These are phyloP conservation scores for Gastrolobium villosum DNA, from an alignment of 306 rosid species.

Conservation along the genomic window DNA sequence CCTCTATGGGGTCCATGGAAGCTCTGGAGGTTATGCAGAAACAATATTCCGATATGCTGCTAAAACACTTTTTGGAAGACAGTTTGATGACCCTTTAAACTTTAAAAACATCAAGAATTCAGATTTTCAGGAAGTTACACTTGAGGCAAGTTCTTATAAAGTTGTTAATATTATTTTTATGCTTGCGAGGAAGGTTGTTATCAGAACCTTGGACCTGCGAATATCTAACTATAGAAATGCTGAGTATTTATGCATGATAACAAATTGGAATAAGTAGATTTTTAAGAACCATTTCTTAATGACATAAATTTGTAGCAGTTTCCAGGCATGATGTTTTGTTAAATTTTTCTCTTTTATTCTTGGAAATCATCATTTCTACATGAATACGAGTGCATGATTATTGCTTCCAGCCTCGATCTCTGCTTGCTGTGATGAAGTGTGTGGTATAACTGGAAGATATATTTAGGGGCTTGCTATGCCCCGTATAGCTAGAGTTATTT, in stretches of 20 bases:
- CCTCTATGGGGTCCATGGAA: conserved; percentile 85
- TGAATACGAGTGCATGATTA: conserved; percentile 13
- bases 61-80: conserved; percentile 77
- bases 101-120: conserved; percentile 76
- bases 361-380: conserved; percentile 13
- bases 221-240: conserved; percentile 26
- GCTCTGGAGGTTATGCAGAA: conserved; percentile 97
- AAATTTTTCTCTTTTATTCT: conserved; percentile 9
- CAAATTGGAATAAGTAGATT: background rate
- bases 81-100: conserved; percentile 76
- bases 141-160: conserved; percentile 71
- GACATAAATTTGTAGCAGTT: background rate
- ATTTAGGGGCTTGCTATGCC: background rate
- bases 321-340: conserved; percentile 22
- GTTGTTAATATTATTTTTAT: conserved; percentile 20
- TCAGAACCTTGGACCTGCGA: conserved; percentile 13
- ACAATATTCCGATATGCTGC: conserved; percentile 84
- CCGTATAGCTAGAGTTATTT: conserved; percentile 13
- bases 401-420: background rate
- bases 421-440: conserved; percentile 9
- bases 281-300: conserved; percentile 24
- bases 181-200: conserved; percentile 30
- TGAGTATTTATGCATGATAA: conserved; percentile 17
- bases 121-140: conserved; percentile 86
- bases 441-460: background rate